Conservation (phyloP, 176 grass and related monocot genomes). For the Otatea glauca region DNA sequence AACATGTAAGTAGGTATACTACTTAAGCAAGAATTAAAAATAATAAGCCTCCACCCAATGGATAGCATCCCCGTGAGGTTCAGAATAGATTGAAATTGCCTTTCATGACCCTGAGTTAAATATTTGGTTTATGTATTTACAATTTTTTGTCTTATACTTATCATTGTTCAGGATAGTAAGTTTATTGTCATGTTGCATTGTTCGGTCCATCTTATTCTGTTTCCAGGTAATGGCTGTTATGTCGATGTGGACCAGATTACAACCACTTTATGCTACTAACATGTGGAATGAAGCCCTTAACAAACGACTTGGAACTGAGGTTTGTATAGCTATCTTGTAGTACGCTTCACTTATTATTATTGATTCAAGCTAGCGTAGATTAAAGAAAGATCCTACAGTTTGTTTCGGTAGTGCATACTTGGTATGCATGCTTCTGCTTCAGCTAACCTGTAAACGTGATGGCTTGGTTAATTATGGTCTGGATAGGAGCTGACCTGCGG, state of each 20-base stretch:
- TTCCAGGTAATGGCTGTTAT: slow-evolving; percentile 94
- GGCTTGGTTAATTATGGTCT: background rate
- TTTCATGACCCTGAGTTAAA: background rate
- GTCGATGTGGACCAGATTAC: slow-evolving; percentile 98
- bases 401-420: background rate
- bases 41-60: no score
- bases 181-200: slow-evolving; percentile 7
- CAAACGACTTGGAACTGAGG: slow-evolving; percentile 94
- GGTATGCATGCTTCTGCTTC: background rate
- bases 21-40: no score
- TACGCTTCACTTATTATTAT: background rate
- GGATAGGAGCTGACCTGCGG: background rate
- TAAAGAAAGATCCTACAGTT: background rate
- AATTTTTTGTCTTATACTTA: background rate
- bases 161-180: background rate
- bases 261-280: slow-evolving; percentile 90
- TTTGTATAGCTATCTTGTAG: slow-evolving; percentile 38
- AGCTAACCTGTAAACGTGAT: background rate
- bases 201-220: slow-evolving; percentile 32
- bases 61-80: no score
- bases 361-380: background rate
- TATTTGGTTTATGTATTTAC: background rate
- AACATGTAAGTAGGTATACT: no score
- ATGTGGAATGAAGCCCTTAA: slow-evolving; percentile 99
- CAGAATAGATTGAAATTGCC: background rate